Evolutionary conservation across 2,329 filamentous ascomycete genomes (phyloP), one percentile per base, ranked within the genome.

Genomic region (Talaromyces sp.): DNA sequence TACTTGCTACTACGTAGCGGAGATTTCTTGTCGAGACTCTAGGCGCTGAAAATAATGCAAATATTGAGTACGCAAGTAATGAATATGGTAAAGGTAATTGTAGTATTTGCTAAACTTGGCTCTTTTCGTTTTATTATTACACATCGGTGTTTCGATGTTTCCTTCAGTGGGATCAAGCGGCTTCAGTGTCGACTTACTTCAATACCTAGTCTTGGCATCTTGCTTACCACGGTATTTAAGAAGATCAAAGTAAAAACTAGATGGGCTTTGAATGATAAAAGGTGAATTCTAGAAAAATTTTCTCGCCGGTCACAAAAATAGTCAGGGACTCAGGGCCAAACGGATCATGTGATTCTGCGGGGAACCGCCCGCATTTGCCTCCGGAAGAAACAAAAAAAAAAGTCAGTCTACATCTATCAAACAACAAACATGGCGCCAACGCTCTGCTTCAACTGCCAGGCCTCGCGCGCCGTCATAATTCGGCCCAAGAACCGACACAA

Each of bases 401-500:
- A 31, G 42, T 42, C 12, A 56, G 9, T 8, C 47, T 4, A 23
- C 28, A 28, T 51, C 34, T 8, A 28, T 31, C 5, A 51, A 56
- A 31, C 40, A 12, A 58, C 44, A n/a, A 62, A 53, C 16, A 96
- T 97, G 94, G 83, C 92, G 7, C 91, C 92, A 27, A 83, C 85
- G 23, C 79, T 84, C 27, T 99, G 95, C 74, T 86, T 87, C 57
- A 81, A 88, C 66, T 99, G 95, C 79, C 84, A 89, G 65, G 84
- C 82, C 27, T 84, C 89, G 65, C 86, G 93, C 63, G 94, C 95
- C 5, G 85, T 96, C 23, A 95, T 99, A 62, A 91, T 97, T 65
- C 87, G 95, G 31, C 94, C 95, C 1, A 98, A 98, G 76, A 96
- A 98, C 72, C 87, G 96, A 69, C 88, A 96, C 68, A 96, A 96